phyloP scores from a whole-genome alignment of 192 early-diverging fungal genomes.

The Entomortierella beljakovae region DNA sequence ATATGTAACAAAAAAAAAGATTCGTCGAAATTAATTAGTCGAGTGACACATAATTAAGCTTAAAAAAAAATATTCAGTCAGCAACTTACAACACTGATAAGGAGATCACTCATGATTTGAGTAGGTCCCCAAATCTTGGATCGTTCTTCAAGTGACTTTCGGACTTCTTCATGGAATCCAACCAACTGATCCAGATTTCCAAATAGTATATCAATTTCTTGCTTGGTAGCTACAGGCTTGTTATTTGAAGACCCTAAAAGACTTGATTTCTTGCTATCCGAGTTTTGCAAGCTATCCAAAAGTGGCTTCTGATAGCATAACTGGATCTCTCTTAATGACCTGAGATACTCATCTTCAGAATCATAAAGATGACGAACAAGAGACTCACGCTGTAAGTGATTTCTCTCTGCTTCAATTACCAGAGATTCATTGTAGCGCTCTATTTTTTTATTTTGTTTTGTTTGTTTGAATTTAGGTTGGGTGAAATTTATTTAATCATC shows the following conservation, averaged over 20 bases:
- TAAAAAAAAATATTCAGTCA: not conserved
- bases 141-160: slow-evolving; percentile 30
- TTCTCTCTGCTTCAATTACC: slow-evolving; percentile 39
- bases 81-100: slow-evolving; percentile 25
- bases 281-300: slow-evolving; percentile 16
- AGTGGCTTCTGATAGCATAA: slow-evolving; percentile 35
- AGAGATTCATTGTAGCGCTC: slow-evolving; percentile 46
- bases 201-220: slow-evolving; percentile 43
- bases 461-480: no score
- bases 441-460: not conserved
- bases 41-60: not conserved
- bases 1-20: not conserved
- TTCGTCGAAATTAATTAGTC: no score
- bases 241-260: slow-evolving; percentile 7
- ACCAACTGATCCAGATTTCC: slow-evolving; percentile 42
- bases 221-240: slow-evolving; percentile 34
- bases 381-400: slow-evolving; percentile 42
- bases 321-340: slow-evolving; percentile 40
- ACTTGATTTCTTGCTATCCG: slow-evolving; percentile 19
- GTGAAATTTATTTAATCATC: not conserved
- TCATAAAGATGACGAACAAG: slow-evolving; percentile 49
- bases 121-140: slow-evolving; percentile 54
- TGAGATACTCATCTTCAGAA: slow-evolving; percentile 48
- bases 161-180: slow-evolving; percentile 38
- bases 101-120: slow-evolving; percentile 50